phyloP scores from a whole-genome alignment of 768 basidiomycete genomes.

The Xerocomellus chrysenteron region DNA sequence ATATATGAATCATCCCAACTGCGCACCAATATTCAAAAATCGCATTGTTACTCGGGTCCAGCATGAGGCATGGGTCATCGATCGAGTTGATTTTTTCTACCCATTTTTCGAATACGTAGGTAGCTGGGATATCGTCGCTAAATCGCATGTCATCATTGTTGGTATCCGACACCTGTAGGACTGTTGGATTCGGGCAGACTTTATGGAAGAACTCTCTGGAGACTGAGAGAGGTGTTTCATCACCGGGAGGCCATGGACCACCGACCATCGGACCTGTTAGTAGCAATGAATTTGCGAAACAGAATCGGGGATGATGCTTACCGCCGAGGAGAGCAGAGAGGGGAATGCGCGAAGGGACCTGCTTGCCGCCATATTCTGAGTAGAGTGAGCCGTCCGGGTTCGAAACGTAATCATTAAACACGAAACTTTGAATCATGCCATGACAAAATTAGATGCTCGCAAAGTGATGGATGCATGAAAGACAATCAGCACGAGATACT shows the following conservation, averaged over 20 bases:
- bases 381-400: constrained; percentile 35
- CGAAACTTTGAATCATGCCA: constrained; percentile 29
- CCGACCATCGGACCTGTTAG: constrained; percentile 43
- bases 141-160: constrained; percentile 31
- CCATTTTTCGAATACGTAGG: constrained; percentile 39
- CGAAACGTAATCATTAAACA: constrained; percentile 47
- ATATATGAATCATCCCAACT: not conserved
- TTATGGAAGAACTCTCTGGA: constrained; percentile 37
- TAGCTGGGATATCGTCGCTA: constrained; percentile 24
- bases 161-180: constrained; percentile 31
- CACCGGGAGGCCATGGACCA: constrained; percentile 34
- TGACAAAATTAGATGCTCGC: constrained; percentile 1
- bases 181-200: constrained; percentile 39
- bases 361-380: constrained; percentile 36
- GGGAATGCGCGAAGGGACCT: constrained; percentile 41
- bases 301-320: constrained; percentile 8
- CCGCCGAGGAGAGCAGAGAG: constrained; percentile 41
- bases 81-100: constrained; percentile 32
- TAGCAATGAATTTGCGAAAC: not conserved
- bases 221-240: constrained; percentile 36
- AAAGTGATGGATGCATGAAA: not conserved
- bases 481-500: not conserved
- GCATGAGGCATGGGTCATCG: constrained; percentile 41
- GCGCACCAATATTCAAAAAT: constrained; percentile 41
- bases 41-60: constrained; percentile 22